These are phyloP conservation scores for Hypsizygus ulmarius DNA, from an alignment of 1,284 basidiomycete species.

Conservation along the genomic window DNA sequence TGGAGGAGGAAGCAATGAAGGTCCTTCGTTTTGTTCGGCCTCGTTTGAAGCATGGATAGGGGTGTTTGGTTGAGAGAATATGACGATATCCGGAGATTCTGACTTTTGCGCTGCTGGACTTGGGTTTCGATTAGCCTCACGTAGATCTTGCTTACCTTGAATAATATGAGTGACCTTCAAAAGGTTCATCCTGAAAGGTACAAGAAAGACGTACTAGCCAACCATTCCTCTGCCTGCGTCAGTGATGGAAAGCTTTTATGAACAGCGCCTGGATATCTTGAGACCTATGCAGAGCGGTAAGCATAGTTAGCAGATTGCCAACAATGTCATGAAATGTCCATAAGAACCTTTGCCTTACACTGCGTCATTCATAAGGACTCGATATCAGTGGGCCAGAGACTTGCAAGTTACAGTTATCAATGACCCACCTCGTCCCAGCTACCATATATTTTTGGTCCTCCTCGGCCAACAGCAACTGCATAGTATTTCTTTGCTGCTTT, in stretches of 20 bases:
- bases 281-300: conserved; percentile 35
- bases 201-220: conserved; percentile 23
- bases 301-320: background rate
- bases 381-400: background rate
- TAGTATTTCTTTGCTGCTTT: conserved; percentile 49
- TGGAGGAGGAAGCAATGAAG: too few relatives aligned
- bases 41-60: too few relatives aligned
- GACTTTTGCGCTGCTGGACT: background rate
- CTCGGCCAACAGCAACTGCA: conserved; percentile 52
- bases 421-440: conserved; percentile 53
- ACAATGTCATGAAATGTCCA: background rate
- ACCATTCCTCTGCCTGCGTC: conserved; percentile 46
- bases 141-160: conserved; percentile 2
- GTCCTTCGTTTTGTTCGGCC: too few relatives aligned
- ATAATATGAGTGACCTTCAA: background rate
- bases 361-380: conserved; percentile 26
- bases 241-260: conserved; percentile 48
- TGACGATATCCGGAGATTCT: background rate
- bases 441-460: conserved; percentile 50
- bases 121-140: background rate
- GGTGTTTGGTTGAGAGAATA: background rate
- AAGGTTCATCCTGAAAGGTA: background rate
- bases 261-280: conserved; percentile 43
- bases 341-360: conserved; percentile 39
- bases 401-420: background rate